Evolutionary conservation across 768 basidiomycete species (phyloP).

Genomic region (Trametes cingulata): DNA sequence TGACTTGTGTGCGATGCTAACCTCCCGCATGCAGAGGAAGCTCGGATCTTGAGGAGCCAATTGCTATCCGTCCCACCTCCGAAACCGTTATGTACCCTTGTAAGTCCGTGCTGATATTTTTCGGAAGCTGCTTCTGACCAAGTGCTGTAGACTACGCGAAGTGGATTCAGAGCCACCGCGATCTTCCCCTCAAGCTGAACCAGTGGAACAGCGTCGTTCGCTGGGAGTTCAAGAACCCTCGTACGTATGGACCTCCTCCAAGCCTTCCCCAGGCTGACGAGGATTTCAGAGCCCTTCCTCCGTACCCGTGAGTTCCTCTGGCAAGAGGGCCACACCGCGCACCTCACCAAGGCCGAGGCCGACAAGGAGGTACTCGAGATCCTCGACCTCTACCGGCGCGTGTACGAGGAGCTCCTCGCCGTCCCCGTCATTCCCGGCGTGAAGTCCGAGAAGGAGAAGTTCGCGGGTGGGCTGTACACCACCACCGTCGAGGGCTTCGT

Average conservation of each 20-base stretch:
- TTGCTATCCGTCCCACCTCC: constrained; percentile 97
- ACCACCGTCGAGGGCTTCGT: constrained; percentile 99
- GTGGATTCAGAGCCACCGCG: constrained; percentile 97
- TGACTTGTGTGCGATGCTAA: background rate
- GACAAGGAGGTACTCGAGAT: constrained; percentile 91
- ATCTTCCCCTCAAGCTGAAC: constrained; percentile 95
- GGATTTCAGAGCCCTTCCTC: constrained; percentile 83
- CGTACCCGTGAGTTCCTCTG: constrained; percentile 99
- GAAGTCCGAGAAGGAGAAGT: constrained; percentile 99
- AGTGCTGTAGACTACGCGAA: constrained; percentile 83
- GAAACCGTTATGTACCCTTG: constrained; percentile 99
- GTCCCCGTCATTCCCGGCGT: constrained; percentile 96
- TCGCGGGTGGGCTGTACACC: constrained; percentile 96
- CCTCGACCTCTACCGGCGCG: constrained; percentile 91
- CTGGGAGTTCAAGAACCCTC: constrained; percentile 99
- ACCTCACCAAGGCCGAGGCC: constrained; percentile 85
- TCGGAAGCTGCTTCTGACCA: background rate
- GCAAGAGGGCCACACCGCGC: constrained; percentile 99
- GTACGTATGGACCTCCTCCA: constrained; percentile 44
- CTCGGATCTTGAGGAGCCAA: constrained; percentile 94
- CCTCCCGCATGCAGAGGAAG: constrained; percentile 57
- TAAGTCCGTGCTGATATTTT: constrained; percentile 39
- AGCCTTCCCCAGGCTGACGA: background rate
- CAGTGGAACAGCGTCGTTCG: constrained; percentile 99
- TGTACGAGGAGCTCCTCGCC: constrained; percentile 96